Percentiles rank a stretch among this genome's conserved stretches.
Evolutionary conservation across 2,329 filamentous ascomycete species (phyloP).

Genomic region (Fusarium euwallaceae): DNA sequence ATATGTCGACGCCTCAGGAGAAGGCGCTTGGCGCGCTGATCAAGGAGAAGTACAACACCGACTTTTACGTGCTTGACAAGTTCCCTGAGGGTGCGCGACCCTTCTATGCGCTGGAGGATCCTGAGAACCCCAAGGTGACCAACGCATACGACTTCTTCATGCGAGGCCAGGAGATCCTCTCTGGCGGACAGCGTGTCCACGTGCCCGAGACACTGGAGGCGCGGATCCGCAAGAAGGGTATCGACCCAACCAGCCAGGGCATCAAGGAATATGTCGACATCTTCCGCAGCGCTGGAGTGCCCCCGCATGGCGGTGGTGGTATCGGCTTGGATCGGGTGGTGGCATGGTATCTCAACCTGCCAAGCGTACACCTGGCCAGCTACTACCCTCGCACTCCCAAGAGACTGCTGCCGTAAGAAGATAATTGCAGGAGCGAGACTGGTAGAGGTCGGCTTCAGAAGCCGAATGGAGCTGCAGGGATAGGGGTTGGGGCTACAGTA

Average conservation of each 20-base stretch:
- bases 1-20: conserved; percentile 85
- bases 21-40: conserved; percentile 91
- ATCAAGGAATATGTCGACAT: conserved; percentile 92
- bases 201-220: conserved; percentile 80
- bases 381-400: conserved; percentile 73
- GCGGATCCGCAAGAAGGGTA: conserved; percentile 82
- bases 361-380: conserved; percentile 69
- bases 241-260: conserved; percentile 79
- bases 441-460: conserved; percentile 1
- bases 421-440: conserved; percentile 4
- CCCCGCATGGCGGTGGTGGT: conserved; percentile 91
- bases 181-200: conserved; percentile 92
- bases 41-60: conserved; percentile 89
- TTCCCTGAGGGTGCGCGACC: conserved; percentile 91
- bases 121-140: conserved; percentile 73
- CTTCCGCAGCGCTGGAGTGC: conserved; percentile 84
- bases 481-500: background rate
- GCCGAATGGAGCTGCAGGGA: conserved; percentile 9
- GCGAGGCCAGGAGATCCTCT: conserved; percentile 92
- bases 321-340: conserved; percentile 92
- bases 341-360: conserved; percentile 71
- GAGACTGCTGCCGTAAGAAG: conserved; percentile 63
- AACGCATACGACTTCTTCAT: conserved; percentile 88
- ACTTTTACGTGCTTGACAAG: conserved; percentile 98
- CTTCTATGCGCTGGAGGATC: conserved; percentile 89